Percentiles rank a stretch among this genome's conserved stretches.
phyloP scores from a whole-genome alignment of 1,284 basidiomycete species.

The Puccinia hordei region DNA sequence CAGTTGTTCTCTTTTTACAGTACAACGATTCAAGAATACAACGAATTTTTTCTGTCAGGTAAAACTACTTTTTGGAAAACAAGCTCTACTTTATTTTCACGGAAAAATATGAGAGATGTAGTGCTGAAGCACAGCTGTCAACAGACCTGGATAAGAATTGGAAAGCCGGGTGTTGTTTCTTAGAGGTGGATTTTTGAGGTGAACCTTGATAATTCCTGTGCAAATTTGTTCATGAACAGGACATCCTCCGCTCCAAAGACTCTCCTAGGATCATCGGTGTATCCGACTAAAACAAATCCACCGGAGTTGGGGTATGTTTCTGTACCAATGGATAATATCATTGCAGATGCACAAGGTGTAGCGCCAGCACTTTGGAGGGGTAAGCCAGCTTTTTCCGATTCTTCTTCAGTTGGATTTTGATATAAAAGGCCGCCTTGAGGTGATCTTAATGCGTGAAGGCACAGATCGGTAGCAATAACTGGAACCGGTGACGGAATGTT shows the following conservation, averaged over 20 bases:
- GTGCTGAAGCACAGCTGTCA: no score
- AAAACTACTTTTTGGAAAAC: no score
- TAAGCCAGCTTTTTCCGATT: conserved; percentile 26
- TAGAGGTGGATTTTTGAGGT: conserved; percentile 36
- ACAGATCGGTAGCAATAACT: conserved; percentile 55
- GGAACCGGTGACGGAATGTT: conserved; percentile 54
- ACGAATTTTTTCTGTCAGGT: no score
- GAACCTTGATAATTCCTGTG: conserved; percentile 53
- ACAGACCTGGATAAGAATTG: no score
- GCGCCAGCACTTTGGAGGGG: neutral
- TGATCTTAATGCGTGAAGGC: conserved; percentile 54
- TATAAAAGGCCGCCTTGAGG: conserved; percentile 57
- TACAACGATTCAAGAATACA: no score
- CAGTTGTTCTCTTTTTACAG: no score
- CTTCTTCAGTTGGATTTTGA: conserved; percentile 53
- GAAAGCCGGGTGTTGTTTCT: neutral
- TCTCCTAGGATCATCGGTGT: conserved; percentile 52
- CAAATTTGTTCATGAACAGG: conserved; percentile 54
- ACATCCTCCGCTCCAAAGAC: conserved; percentile 55
- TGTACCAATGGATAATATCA: conserved; percentile 55
- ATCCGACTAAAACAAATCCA: conserved; percentile 56
- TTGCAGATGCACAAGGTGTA: conserved; percentile 50
- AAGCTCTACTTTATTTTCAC: no score
- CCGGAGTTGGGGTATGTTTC: conserved; percentile 15
- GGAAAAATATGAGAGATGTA: no score